These are phyloP conservation scores for Trametopsis cervina DNA, from an alignment of 768 basidiomycete species.

Conservation along the genomic window DNA sequence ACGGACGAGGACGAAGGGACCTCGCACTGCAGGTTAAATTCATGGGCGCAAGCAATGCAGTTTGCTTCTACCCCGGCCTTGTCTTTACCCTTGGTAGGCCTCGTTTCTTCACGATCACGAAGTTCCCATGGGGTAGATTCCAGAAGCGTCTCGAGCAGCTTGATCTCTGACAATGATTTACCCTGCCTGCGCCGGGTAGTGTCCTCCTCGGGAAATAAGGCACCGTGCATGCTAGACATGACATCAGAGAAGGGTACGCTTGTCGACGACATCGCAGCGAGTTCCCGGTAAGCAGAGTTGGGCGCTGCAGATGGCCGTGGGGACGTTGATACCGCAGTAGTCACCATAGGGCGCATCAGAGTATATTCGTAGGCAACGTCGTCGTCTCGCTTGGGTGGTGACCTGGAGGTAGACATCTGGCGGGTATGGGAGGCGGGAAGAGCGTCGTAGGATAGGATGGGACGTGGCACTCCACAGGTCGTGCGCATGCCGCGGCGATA, in stretches of 20 bases:
- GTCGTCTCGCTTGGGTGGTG: constrained; percentile 10
- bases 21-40: neutral
- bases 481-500: constrained; percentile 8
- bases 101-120: neutral
- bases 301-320: constrained; percentile 11
- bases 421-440: constrained; percentile 13
- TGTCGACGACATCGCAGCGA: constrained; percentile 18
- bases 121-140: constrained; percentile 4
- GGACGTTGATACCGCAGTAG: constrained; percentile 12
- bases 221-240: constrained; percentile 48
- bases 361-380: constrained; percentile 26
- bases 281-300: constrained; percentile 27
- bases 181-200: constrained; percentile 25
- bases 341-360: constrained; percentile 24
- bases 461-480: constrained; percentile 13
- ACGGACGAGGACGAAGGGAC: constrained; percentile 5
- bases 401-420: neutral
- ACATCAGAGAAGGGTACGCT: constrained; percentile 52
- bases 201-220: constrained; percentile 43
- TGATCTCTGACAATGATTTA: constrained; percentile 5
- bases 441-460: constrained; percentile 20
- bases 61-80: constrained; percentile 1
- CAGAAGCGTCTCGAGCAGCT: constrained; percentile 10
- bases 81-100: neutral
- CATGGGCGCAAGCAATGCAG: constrained; percentile 5